phyloP scores from a whole-genome alignment of 768 basidiomycete species.

The Candolleomyces eurysporus region DNA sequence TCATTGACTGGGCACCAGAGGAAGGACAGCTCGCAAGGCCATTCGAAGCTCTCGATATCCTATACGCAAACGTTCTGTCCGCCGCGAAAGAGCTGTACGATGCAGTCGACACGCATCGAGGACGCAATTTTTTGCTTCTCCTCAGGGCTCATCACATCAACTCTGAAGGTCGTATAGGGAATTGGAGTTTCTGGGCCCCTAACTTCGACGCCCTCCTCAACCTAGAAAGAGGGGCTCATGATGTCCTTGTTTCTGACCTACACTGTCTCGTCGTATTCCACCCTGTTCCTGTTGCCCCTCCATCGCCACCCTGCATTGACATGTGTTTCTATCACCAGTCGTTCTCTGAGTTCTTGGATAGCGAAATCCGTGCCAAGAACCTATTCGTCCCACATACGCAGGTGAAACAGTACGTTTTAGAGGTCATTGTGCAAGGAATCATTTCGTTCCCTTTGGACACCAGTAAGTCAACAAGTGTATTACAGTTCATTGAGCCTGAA shows the following conservation, averaged over 20 bases:
- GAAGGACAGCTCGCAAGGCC: neutral
- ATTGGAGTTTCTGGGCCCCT: too few relatives aligned
- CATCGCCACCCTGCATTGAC: too few relatives aligned
- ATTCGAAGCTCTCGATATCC: slow-evolving; percentile 3
- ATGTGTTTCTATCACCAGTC: neutral
- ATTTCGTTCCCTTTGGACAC: too few relatives aligned
- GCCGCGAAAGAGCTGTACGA: neutral
- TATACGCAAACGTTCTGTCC: slow-evolving; percentile 7
- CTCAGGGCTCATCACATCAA: neutral
- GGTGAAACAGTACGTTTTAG: too few relatives aligned
- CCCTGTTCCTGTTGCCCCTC: too few relatives aligned
- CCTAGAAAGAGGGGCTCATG: neutral
- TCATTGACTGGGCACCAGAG: neutral
- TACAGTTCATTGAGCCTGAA: too few relatives aligned
- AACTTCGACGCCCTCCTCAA: too few relatives aligned
- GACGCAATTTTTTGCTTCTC: neutral
- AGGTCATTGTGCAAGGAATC: too few relatives aligned
- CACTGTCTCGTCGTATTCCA: neutral
- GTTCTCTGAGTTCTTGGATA: too few relatives aligned
- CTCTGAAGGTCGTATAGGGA: neutral
- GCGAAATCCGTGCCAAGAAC: too few relatives aligned
- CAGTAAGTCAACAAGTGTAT: too few relatives aligned
- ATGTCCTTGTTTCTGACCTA: neutral
- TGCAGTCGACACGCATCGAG: neutral
- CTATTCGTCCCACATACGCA: too few relatives aligned